Evolutionary conservation across 1,139 yeast species (phyloP).

Genomic region (Geotrichum citri-aurantii): DNA sequence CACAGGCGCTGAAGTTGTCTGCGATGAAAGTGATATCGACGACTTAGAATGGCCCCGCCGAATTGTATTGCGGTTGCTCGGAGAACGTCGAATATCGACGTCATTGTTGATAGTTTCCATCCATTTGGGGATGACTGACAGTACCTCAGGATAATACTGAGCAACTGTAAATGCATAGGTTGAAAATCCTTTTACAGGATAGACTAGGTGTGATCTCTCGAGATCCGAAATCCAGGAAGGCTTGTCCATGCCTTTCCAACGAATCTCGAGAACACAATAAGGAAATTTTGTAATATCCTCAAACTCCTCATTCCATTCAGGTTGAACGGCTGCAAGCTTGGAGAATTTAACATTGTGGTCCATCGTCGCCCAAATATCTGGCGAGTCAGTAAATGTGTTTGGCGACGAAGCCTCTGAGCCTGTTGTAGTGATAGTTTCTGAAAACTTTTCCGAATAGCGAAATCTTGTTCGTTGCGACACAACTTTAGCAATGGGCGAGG

Average conservation of each 20-base stretch:
- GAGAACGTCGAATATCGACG: conserved; percentile 35
- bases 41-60: conserved; percentile 11
- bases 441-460: conserved; percentile 10
- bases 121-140: conserved; percentile 37
- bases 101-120: conserved; percentile 30
- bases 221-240: conserved; percentile 39
- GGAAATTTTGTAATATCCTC: conserved; percentile 38
- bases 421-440: conserved; percentile 1
- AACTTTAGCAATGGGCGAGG: conserved; percentile 12
- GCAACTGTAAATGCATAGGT: conserved; percentile 33
- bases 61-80: conserved; percentile 15
- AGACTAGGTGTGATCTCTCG: conserved; percentile 37
- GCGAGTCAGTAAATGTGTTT: conserved; percentile 19
- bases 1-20: background rate
- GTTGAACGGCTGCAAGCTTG: conserved; percentile 22
- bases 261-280: conserved; percentile 43
- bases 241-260: conserved; percentile 40
- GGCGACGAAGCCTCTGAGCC: conserved; percentile 16
- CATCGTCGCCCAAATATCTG: conserved; percentile 42
- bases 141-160: conserved; percentile 11
- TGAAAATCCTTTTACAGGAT: conserved; percentile 35
- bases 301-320: conserved; percentile 26
- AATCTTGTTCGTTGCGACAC: conserved; percentile 15
- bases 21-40: background rate
- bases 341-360: conserved; percentile 44